These are phyloP conservation scores for Diaporthe ampelina DNA, from an alignment of 2,329 filamentous ascomycete species.

Conservation along the genomic window DNA sequence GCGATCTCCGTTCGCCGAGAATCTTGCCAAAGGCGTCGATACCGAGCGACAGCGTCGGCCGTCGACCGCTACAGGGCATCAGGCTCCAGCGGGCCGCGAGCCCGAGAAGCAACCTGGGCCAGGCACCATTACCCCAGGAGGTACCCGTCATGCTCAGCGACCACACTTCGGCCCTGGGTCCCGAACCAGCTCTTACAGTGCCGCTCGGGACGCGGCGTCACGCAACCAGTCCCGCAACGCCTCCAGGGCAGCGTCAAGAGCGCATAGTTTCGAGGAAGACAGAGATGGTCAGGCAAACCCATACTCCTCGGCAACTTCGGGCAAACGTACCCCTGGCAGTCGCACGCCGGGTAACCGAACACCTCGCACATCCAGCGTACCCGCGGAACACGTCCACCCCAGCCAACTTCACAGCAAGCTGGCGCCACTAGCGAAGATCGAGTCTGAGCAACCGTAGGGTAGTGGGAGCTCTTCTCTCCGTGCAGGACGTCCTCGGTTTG, in stretches of 20 bases:
- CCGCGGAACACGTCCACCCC: conserved; percentile 33
- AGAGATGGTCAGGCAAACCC: conserved; percentile 23
- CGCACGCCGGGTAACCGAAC: conserved; percentile 10
- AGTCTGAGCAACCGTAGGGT: conserved; percentile 39
- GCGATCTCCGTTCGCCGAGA: conserved; percentile 75
- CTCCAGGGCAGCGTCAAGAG: conserved; percentile 31
- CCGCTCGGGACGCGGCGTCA: conserved; percentile 30
- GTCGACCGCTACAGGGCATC: background rate
- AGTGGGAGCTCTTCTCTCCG: background rate
- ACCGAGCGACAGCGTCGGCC: conserved; percentile 14
- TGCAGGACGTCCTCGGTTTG: background rate
- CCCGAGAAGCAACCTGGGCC: conserved; percentile 12
- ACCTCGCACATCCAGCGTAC: conserved; percentile 8
- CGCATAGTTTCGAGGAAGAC: conserved; percentile 38
- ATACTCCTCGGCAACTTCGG: conserved; percentile 7
- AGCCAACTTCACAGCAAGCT: conserved; percentile 36
- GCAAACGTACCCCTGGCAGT: background rate
- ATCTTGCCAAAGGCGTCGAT: conserved; percentile 59
- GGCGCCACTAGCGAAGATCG: conserved; percentile 37
- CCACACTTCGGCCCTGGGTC: conserved; percentile 38
- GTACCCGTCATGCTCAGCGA: conserved; percentile 9
- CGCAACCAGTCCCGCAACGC: conserved; percentile 35
- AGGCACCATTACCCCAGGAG: conserved; percentile 2
- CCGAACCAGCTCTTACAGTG: conserved; percentile 36
- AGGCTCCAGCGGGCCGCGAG: background rate